These are phyloP conservation scores for Tinospora cordifolia DNA, from an alignment of 164 flowering plant genomes.

Conservation along the genomic window DNA sequence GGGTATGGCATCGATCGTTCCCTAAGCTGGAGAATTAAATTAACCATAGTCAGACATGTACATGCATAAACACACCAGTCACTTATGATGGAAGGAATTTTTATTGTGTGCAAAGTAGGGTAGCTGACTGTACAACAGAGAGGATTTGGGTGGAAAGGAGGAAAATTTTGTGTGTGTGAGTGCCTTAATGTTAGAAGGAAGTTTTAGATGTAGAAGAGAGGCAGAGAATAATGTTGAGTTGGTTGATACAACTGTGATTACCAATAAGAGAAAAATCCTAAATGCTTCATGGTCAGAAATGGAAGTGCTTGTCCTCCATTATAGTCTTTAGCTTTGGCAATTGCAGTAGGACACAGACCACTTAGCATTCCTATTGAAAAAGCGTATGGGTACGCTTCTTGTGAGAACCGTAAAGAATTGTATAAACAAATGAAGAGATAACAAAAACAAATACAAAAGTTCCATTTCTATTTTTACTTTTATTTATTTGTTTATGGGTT, in stretches of 20 bases:
- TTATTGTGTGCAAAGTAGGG: background rate
- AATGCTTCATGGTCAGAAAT: background rate
- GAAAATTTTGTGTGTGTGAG: background rate
- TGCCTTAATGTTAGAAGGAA: slow-evolving; percentile 2
- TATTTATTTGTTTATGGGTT: no score
- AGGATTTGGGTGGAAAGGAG: background rate
- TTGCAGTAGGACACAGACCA: no score
- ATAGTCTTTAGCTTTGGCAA: no score
- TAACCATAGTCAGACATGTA: background rate
- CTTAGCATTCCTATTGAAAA: no score
- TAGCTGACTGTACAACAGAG: background rate
- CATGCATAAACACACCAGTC: no score
- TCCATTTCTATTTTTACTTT: slow-evolving; percentile 1
- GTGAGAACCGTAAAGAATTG: slow-evolving; percentile 2
- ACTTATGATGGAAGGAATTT: no score
- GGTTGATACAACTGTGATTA: slow-evolving; percentile 13
- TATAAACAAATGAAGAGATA: background rate
- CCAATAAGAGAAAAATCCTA: slow-evolving; percentile 7
- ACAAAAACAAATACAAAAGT: background rate
- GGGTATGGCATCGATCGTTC: no score
- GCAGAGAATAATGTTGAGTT: slow-evolving; percentile 7
- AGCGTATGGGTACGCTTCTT: no score
- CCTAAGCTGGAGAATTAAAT: background rate
- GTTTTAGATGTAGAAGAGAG: background rate
- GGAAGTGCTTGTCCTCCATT: no score